Evolutionary conservation across 1,139 yeast species (phyloP).

Genomic region (Yamadazyma jaroonii): DNA sequence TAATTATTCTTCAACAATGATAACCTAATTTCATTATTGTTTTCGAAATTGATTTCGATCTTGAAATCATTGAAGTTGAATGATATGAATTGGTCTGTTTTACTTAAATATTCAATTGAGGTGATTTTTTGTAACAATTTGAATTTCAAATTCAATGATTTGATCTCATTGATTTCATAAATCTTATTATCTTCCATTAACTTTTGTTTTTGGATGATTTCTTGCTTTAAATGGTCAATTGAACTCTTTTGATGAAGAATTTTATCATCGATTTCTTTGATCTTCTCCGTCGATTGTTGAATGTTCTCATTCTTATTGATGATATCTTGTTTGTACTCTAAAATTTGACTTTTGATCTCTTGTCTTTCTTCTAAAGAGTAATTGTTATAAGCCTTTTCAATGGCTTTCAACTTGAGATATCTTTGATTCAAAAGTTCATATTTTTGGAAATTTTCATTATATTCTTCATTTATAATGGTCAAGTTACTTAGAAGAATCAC

Average conservation of each 20-base stretch:
- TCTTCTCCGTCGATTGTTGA: constrained; percentile 12
- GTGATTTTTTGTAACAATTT: constrained; percentile 23
- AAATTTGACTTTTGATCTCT: constrained; percentile 15
- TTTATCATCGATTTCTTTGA: constrained; percentile 10
- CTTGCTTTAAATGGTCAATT: constrained; percentile 15
- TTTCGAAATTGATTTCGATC: constrained; percentile 5
- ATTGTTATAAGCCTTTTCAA: constrained; percentile 18
- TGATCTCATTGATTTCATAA: constrained; percentile 25
- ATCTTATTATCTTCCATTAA: constrained; percentile 20
- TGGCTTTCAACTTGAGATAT: constrained; percentile 20
- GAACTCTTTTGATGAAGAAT: constrained; percentile 16
- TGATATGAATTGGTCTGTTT: constrained; percentile 8
- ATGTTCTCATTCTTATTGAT: constrained; percentile 6
- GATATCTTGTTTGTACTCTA: constrained; percentile 10
- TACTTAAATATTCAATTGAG: constrained; percentile 16
- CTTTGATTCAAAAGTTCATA: constrained; percentile 19
- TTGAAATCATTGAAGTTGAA: constrained; percentile 12
- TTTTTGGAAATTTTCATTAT: constrained; percentile 13
- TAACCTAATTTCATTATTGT: not conserved
- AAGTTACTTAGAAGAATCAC: constrained; percentile 21
- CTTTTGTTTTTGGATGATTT: constrained; percentile 16
- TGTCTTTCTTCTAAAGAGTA: constrained; percentile 17
- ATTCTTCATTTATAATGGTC: constrained; percentile 16
- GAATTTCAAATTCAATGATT: constrained; percentile 20
- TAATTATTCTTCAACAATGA: constrained; percentile 6